These are phyloP conservation scores for Zygnema cylindricum DNA, from an alignment of 139 green algal genomes.

Conservation along the genomic window DNA sequence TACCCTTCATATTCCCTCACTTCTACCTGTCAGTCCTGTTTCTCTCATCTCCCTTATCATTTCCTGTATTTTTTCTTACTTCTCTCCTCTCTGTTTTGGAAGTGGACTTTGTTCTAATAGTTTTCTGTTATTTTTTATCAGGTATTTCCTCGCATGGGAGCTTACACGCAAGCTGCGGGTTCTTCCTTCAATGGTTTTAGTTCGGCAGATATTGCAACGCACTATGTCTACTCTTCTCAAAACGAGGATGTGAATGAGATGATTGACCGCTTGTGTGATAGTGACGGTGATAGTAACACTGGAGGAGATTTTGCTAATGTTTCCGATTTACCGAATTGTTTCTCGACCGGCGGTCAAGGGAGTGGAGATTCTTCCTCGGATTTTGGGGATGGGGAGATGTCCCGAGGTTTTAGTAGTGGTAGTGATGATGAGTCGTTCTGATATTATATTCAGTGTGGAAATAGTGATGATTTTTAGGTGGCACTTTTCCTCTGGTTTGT, in stretches of 20 bases:
- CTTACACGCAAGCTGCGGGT: conserved; percentile 85
- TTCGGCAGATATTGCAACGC: conserved; percentile 21
- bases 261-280: neutral
- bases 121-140: too few species aligned
- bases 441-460: too few species aligned
- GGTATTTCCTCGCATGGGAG: conserved; percentile 88
- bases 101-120: too few species aligned
- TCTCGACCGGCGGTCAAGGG: neutral
- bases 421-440: neutral
- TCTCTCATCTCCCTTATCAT: too few species aligned
- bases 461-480: too few species aligned
- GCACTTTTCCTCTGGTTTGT: too few species aligned
- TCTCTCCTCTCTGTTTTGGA: too few species aligned
- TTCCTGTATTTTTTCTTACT: too few species aligned
- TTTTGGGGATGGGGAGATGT: conserved; percentile 6
- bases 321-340: neutral
- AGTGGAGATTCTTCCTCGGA: conserved; percentile 5
- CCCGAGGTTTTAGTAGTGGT: neutral
- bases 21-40: too few species aligned
- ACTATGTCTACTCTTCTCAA: conserved; percentile 54
- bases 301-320: neutral
- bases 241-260: neutral
- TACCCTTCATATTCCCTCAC: too few species aligned
- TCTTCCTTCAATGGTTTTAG: conserved; percentile 65
- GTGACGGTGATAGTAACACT: neutral